A percentile compares a stretch with the other conserved stretches of the same genome.
These are phyloP conservation scores for Alloteropsis angusta DNA, from an alignment of 202 grass and related monocot genomes.

Conservation along the genomic window DNA sequence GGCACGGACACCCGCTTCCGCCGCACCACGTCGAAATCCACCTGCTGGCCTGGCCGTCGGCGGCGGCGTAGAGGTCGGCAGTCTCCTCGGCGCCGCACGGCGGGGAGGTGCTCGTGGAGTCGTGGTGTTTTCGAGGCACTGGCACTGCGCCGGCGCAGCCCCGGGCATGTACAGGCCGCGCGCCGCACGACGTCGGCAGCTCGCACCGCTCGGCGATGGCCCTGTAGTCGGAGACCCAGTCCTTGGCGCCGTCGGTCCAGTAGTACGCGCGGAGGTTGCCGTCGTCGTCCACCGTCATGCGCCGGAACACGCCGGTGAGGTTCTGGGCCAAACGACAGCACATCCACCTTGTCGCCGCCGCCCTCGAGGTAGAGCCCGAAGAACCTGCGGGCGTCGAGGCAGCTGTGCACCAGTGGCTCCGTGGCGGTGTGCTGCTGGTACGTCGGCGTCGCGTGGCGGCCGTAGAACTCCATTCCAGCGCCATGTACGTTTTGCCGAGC, in stretches of 20 bases:
- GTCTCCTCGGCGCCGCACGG: constrained; percentile 38
- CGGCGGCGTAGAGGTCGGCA: constrained; percentile 34
- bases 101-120: constrained; percentile 12
- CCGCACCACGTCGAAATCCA: constrained; percentile 43
- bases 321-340: constrained; percentile 46
- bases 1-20: constrained; percentile 42
- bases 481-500: constrained; percentile 29
- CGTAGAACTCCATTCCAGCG: constrained; percentile 61
- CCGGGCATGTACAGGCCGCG: constrained; percentile 51
- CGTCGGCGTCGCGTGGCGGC: constrained; percentile 8
- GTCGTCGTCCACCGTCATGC: constrained; percentile 60
- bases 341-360: constrained; percentile 12
- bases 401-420: constrained; percentile 40
- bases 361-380: constrained; percentile 52
- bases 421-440: constrained; percentile 60
- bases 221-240: constrained; percentile 44
- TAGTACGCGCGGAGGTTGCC: constrained; percentile 81
- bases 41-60: neutral
- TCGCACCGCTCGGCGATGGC: constrained; percentile 47
- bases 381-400: constrained; percentile 51
- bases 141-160: constrained; percentile 27
- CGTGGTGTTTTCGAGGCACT: constrained; percentile 36
- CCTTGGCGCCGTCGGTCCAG: constrained; percentile 38
- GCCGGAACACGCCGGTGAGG: constrained; percentile 40
- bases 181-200: constrained; percentile 57